Conservation (phyloP, 2,329 filamentous ascomycete species). For the Claviceps humidiphila region DNA sequence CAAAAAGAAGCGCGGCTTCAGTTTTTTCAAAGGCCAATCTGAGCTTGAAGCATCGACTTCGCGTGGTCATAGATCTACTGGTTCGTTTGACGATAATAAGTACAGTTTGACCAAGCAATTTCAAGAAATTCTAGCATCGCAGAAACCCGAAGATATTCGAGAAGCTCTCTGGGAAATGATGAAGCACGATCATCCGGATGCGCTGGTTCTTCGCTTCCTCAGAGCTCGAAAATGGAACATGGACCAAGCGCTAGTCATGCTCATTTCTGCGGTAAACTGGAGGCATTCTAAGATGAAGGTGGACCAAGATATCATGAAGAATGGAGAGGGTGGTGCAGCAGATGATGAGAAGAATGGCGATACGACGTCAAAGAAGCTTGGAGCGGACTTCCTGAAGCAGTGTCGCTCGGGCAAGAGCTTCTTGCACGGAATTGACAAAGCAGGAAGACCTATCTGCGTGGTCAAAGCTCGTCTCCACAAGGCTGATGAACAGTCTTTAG, state of each 20-base stretch:
- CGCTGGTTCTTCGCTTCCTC: constrained; percentile 67
- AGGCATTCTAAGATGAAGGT: constrained; percentile 70
- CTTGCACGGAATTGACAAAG: constrained; percentile 74
- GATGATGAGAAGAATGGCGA: constrained; percentile 45
- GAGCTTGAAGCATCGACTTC: constrained; percentile 19
- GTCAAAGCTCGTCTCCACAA: constrained; percentile 74
- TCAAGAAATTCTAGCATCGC: constrained; percentile 63
- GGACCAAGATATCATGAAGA: constrained; percentile 73
- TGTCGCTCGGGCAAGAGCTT: constrained; percentile 87
- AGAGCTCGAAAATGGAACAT: constrained; percentile 93
- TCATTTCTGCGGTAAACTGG: constrained; percentile 92
- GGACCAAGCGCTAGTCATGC: constrained; percentile 83
- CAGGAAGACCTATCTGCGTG: constrained; percentile 73
- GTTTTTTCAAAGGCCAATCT: constrained; percentile 45
- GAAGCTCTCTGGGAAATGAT: constrained; percentile 83
- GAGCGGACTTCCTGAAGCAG: constrained; percentile 69
- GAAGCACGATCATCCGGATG: constrained; percentile 90
- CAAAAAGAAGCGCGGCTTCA: constrained; percentile 57
- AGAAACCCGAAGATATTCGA: constrained; percentile 66
- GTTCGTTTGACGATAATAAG: constrained; percentile 65
- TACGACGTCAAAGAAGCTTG: constrained; percentile 48
- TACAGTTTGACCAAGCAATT: constrained; percentile 83
- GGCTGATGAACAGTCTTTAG: constrained; percentile 68
- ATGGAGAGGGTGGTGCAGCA: constrained; percentile 56
- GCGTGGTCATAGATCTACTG: constrained; percentile 21